phyloP scores from a whole-genome alignment of 2,329 filamentous ascomycete species.

The Colletotrichum sp. region DNA sequence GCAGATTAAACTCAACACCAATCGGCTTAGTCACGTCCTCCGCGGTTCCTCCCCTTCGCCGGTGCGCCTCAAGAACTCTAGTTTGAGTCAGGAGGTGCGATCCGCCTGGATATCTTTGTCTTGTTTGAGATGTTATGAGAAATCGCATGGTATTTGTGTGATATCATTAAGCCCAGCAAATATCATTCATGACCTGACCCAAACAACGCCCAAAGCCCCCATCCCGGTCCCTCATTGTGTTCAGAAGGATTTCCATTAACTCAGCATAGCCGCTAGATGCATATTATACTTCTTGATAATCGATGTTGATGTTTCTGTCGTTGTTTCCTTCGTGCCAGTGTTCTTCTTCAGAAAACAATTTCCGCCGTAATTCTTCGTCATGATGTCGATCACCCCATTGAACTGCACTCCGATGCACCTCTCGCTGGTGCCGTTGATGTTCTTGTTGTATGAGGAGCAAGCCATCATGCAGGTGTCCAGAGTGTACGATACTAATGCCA shows the following conservation, averaged over 20 bases:
- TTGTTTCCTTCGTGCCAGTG: background rate
- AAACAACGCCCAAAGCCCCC: background rate
- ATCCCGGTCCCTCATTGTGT: background rate
- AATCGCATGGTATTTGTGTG: background rate
- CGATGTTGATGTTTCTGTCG: background rate
- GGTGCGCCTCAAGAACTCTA: background rate
- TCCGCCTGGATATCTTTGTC: background rate
- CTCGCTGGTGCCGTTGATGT: background rate
- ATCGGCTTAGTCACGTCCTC: background rate
- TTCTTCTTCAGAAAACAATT: constrained; percentile 17
- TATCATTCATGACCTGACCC: background rate
- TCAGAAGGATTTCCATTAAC: background rate
- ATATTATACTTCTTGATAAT: background rate
- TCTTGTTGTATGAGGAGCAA: background rate
- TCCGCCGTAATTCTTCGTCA: background rate
- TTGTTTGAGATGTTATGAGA: background rate
- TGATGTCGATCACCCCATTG: background rate
- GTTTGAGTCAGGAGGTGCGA: background rate
- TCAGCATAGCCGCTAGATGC: background rate
- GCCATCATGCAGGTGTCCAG: constrained; percentile 4
- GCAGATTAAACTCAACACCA: background rate
- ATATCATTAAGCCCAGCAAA: background rate
- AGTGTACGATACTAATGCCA: background rate
- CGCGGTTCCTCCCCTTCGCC: background rate
- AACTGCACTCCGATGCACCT: background rate